Percentiles rank a stretch among this genome's conserved stretches.
These are phyloP conservation scores for Xanthoparmelia taractica DNA, from an alignment of 495 filamentous ascomycete genomes.

Conservation along the genomic window DNA sequence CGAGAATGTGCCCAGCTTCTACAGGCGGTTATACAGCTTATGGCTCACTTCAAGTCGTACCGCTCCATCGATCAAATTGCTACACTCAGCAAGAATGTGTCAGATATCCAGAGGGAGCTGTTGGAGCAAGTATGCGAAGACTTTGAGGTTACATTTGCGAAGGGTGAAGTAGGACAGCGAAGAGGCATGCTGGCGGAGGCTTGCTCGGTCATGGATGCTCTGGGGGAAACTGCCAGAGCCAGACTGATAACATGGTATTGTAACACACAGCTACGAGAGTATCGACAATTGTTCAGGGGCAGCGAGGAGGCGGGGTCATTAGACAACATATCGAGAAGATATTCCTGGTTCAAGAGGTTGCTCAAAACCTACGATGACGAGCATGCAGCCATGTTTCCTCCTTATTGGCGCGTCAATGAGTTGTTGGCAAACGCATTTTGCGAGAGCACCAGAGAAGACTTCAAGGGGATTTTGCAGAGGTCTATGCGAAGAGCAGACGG, in stretches of 20 bases:
- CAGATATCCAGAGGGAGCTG: slow-evolving; percentile 87
- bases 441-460: slow-evolving; percentile 91
- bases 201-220: slow-evolving; percentile 88
- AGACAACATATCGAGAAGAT: slow-evolving; percentile 92
- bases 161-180: slow-evolving; percentile 67
- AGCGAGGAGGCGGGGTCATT: slow-evolving; percentile 95
- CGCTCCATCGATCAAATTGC: slow-evolving; percentile 97
- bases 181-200: slow-evolving; percentile 72
- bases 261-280: slow-evolving; percentile 93
- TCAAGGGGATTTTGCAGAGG: slow-evolving; percentile 81
- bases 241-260: slow-evolving; percentile 93
- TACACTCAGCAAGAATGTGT: slow-evolving; percentile 83
- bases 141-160: slow-evolving; percentile 91
- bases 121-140: slow-evolving; percentile 97
- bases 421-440: slow-evolving; percentile 88
- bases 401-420: slow-evolving; percentile 84
- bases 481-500: slow-evolving; percentile 74
- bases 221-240: slow-evolving; percentile 80
- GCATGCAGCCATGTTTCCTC: slow-evolving; percentile 80
- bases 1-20: slow-evolving; percentile 91
- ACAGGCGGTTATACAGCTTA: slow-evolving; percentile 93
- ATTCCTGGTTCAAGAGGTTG: slow-evolving; percentile 94
- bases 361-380: slow-evolving; percentile 94
- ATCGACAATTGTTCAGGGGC: slow-evolving; percentile 87
- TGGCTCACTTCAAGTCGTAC: slow-evolving; percentile 98